Percentiles rank a stretch among this genome's conserved stretches.
phyloP scores from a whole-genome alignment of 2,329 filamentous ascomycete genomes.

The Albifimbria verrucaria region DNA sequence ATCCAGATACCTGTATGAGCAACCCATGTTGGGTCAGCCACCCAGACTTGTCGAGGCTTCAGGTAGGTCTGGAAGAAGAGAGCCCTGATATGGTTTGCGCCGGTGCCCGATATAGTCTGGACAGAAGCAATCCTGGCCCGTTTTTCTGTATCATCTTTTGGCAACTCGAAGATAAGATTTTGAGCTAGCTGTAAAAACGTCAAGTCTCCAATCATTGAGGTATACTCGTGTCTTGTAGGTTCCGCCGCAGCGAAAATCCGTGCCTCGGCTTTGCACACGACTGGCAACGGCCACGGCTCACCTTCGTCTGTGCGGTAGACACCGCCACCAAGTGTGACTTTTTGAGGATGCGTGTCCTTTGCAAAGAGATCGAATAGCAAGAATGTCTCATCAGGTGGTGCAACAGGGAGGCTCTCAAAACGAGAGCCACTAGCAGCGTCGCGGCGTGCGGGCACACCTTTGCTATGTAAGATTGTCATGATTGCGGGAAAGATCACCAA shows the following conservation, averaged over 20 bases:
- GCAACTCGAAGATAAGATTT: not conserved
- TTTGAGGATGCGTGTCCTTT: not conserved
- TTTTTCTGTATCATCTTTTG: not conserved
- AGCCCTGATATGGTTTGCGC: slow-evolving; percentile 29
- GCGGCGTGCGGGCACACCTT: not conserved
- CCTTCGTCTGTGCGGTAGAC: not conserved
- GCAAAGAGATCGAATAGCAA: not conserved
- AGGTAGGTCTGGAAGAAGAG: slow-evolving; percentile 17
- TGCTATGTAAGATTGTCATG: not conserved
- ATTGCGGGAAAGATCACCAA: too few species aligned
- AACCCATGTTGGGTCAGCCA: slow-evolving; percentile 38
- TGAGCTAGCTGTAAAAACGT: not conserved
- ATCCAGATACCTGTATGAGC: slow-evolving; percentile 38
- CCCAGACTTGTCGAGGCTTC: slow-evolving; percentile 23
- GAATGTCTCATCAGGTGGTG: not conserved
- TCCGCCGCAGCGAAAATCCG: not conserved
- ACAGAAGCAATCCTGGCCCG: slow-evolving; percentile 18
- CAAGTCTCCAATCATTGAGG: not conserved
- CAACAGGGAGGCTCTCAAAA: not conserved
- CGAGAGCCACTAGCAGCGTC: not conserved
- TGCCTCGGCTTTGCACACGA: not conserved
- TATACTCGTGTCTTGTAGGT: not conserved
- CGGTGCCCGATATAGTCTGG: slow-evolving; percentile 33
- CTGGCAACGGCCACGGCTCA: not conserved
- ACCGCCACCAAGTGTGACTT: not conserved